Base-by-base conservation (phyloP, 176 grass and related monocot genomes). In the Paspalum vaginatum region DNA sequence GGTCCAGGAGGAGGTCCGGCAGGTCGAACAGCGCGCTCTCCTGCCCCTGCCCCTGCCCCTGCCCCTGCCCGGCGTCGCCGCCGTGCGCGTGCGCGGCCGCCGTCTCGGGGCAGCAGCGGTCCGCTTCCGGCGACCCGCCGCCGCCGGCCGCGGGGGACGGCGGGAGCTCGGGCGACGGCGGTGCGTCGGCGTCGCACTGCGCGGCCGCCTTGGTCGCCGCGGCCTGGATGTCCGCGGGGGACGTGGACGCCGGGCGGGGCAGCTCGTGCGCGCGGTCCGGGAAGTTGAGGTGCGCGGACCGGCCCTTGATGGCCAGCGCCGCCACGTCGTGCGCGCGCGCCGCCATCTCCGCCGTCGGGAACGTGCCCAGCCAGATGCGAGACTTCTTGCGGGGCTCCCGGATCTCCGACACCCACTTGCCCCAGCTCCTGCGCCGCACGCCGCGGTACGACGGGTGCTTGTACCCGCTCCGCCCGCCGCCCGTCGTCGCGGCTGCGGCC, bases 321-420 rank as follows among this genome's bases (percentile, higher is more conserved):
- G 94, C 94, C n/a, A 91, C 91, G 65, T 97, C 94, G 69, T 97
- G 94, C 14, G 94, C 94, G 16, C 94, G 89, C 72, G 94, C 94
- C 8, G 91, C 94, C 94, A 97, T 97, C 88, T 94, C 91, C 3
- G 94, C 79, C 8, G 85, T 84, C 13, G 91, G 89, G 87, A 91
- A 97, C 37, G 94, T 97, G 41, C 94, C 94, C 13, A 97, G 94
- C 94, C 94, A 97, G 84, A 97, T 97, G 74, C 94, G 81, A 4
- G 94, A 97, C 82, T 97, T 97, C 85, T 97, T 97, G 26, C 87
- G 75, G 21, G 94, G 94, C 83, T 97, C 94, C 5, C 94, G 85
- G 73, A 97, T 97, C 90, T 97, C 94, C 1, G 91, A 97, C 57
- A 97, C 94, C 94, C 94, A 97, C 81, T 94, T 97, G 26, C 94